A percentile compares a stretch with the other conserved stretches of the same genome.
phyloP scores from a whole-genome alignment of 2,329 filamentous ascomycete genomes.

The Colletotrichum lindemuthianum region DNA sequence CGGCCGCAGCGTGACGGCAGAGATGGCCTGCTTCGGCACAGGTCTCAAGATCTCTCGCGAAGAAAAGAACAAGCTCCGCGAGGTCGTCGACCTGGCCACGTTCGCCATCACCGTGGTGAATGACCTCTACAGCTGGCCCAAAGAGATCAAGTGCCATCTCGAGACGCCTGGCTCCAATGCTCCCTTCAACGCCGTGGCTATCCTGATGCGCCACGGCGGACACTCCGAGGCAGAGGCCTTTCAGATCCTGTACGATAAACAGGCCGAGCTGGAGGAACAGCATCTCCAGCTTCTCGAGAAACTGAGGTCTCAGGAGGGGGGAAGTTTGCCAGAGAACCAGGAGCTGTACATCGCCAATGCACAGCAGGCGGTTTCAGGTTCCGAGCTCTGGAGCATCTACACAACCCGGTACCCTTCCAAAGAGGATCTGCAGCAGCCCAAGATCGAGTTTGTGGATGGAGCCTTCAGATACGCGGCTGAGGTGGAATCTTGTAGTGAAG shows the following conservation, averaged over 20 bases:
- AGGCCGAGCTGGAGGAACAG: background rate
- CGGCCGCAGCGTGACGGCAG: background rate
- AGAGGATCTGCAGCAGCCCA: background rate
- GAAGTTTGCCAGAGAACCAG: background rate
- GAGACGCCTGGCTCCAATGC: slow-evolving; percentile 1
- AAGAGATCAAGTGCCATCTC: slow-evolving; percentile 14
- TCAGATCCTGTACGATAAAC: too few species aligned
- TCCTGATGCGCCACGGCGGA: too few species aligned
- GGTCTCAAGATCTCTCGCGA: background rate
- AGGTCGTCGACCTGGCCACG: slow-evolving; percentile 1
- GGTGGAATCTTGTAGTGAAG: too few species aligned
- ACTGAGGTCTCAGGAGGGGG: background rate
- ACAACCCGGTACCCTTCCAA: slow-evolving; percentile 12
- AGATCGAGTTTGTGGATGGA: too few species aligned
- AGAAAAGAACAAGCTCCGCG: slow-evolving; percentile 7
- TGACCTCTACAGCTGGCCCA: slow-evolving; percentile 16
- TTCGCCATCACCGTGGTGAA: slow-evolving; percentile 16
- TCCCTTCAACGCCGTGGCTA: too few species aligned
- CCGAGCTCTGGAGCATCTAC: slow-evolving; percentile 16
- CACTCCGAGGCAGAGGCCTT: too few species aligned
- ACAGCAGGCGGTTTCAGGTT: slow-evolving; percentile 6
- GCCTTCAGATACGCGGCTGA: too few species aligned
- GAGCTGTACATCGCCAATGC: slow-evolving; percentile 1
- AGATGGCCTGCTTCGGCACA: background rate
- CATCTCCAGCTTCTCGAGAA: background rate